Conservation (phyloP, 2,329 filamentous ascomycete genomes). For the Phaeoacremonium minimum region DNA sequence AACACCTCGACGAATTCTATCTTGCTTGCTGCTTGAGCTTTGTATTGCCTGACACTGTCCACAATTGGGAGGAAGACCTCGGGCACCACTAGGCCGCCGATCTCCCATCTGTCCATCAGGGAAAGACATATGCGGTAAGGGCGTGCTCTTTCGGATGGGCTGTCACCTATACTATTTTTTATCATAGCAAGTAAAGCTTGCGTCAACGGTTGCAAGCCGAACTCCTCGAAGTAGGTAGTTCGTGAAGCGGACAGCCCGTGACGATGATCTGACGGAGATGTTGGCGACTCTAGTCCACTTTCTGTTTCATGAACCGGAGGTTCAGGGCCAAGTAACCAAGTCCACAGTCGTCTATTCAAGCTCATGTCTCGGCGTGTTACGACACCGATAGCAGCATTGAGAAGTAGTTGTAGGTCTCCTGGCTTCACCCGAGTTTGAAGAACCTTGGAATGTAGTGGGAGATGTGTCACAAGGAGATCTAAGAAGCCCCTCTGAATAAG, state of each 20-base stretch:
- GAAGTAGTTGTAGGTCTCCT: conserved; percentile 74
- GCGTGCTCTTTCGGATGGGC: conserved; percentile 66
- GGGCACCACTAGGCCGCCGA: conserved; percentile 83
- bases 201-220: conserved; percentile 71
- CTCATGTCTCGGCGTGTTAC: conserved; percentile 94
- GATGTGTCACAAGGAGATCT: conserved; percentile 83
- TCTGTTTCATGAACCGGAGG: conserved; percentile 45
- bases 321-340: conserved; percentile 87
- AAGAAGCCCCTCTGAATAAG: conserved; percentile 92
- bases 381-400: conserved; percentile 80
- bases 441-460: conserved; percentile 79
- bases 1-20: conserved; percentile 80
- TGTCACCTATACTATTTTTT: conserved; percentile 40
- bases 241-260: conserved; percentile 48
- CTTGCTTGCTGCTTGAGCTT: conserved; percentile 59
- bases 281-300: conserved; percentile 38
- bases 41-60: conserved; percentile 72
- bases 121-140: conserved; percentile 92
- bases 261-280: conserved; percentile 33
- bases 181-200: conserved; percentile 72
- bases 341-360: conserved; percentile 89
- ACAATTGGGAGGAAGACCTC: conserved; percentile 85
- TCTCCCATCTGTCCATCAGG: conserved; percentile 97
- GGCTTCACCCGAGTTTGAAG: conserved; percentile 70
- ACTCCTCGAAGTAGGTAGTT: conserved; percentile 78